Conservation (phyloP, 164 flowering plant genomes). For the Warburgia ugandensis region DNA sequence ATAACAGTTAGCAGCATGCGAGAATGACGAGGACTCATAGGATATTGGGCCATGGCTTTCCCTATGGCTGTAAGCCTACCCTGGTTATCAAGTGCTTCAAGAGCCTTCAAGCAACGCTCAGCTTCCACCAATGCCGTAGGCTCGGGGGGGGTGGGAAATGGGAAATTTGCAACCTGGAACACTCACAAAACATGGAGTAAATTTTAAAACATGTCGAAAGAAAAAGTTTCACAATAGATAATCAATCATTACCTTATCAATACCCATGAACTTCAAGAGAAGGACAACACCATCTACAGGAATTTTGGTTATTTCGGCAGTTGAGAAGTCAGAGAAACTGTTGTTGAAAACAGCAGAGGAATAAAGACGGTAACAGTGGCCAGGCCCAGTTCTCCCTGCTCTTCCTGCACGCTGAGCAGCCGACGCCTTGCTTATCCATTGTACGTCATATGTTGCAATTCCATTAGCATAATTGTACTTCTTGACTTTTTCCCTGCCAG, state of each 20-base stretch:
- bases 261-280: conserved; percentile 81
- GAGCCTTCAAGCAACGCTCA: conserved; percentile 67
- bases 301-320: conserved; percentile 74
- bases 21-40: conserved; percentile 98
- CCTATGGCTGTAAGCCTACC: conserved; percentile 78
- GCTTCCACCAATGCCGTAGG: conserved; percentile 59
- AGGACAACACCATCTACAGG: conserved; percentile 94
- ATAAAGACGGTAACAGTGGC: conserved; percentile 91
- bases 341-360: conserved; percentile 78
- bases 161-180: conserved; percentile 75
- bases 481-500: conserved; percentile 95
- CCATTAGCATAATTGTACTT: conserved; percentile 69
- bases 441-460: conserved; percentile 77
- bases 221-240: background rate
- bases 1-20: conserved; percentile 90
- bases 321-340: conserved; percentile 59
- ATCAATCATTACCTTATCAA: conserved; percentile 49
- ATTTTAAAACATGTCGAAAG: background rate
- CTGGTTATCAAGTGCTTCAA: conserved; percentile 67
- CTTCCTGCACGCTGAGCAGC: conserved; percentile 98
- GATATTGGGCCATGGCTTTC: conserved; percentile 82
- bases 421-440: conserved; percentile 98
- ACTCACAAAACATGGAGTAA: background rate
- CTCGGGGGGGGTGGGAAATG: conserved; percentile 94
- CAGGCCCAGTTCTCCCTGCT: conserved; percentile 98